Evolutionary conservation across 495 filamentous ascomycete species (phyloP).

Genomic region (Paragyromitra xinjiangensis): DNA sequence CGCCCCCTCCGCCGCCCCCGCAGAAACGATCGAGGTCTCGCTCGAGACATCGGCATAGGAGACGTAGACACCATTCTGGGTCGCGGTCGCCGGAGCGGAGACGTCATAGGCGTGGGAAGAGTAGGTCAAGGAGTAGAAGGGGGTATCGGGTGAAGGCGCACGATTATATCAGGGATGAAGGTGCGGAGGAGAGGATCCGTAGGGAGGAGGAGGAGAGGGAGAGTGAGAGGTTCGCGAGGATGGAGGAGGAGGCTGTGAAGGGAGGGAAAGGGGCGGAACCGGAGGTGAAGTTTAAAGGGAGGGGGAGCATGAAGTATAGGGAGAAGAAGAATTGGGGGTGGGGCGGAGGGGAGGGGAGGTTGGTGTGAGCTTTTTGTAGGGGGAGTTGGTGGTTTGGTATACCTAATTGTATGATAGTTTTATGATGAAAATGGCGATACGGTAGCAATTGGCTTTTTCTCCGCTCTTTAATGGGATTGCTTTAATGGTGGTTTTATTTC

Average conservation of each 20-base stretch:
- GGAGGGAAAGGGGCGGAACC: slow-evolving; percentile 45
- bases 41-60: slow-evolving; percentile 44
- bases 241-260: slow-evolving; percentile 19
- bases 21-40: slow-evolving; percentile 50
- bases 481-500: neutral
- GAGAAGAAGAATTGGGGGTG: slow-evolving; percentile 55
- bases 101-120: slow-evolving; percentile 15
- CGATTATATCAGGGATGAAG: slow-evolving; percentile 47
- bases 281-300: slow-evolving; percentile 61
- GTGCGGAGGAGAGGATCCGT: slow-evolving; percentile 48
- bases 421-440: neutral
- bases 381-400: neutral
- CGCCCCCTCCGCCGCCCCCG: neutral
- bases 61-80: slow-evolving; percentile 24
- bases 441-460: neutral
- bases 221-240: slow-evolving; percentile 35
- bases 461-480: neutral
- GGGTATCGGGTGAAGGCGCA: slow-evolving; percentile 37
- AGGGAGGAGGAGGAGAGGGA: slow-evolving; percentile 48
- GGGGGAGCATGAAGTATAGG: slow-evolving; percentile 62
- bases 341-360: slow-evolving; percentile 46
- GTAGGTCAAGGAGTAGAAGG: slow-evolving; percentile 12
- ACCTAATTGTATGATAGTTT: slow-evolving; percentile 11
- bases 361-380: slow-evolving; percentile 13
- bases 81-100: slow-evolving; percentile 18